phyloP scores from a whole-genome alignment of 495 filamentous ascomycete genomes.

The Tetracladium marchalianum region DNA sequence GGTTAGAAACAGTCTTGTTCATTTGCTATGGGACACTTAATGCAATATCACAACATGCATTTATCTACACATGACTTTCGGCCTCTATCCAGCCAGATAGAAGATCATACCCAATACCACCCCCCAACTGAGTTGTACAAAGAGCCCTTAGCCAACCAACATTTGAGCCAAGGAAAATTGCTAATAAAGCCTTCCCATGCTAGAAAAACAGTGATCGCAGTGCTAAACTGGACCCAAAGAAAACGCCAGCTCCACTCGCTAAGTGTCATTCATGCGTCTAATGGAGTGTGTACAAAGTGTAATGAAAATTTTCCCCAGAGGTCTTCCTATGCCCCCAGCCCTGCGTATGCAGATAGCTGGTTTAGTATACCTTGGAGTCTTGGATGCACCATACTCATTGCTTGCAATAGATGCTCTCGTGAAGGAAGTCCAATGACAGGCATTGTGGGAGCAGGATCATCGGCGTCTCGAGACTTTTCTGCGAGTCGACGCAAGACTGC shows the following conservation, averaged over 20 bases:
- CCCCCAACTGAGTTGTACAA: constrained; percentile 13
- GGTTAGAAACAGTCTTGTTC: background rate
- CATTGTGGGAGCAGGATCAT: constrained; percentile 35
- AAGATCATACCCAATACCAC: constrained; percentile 1
- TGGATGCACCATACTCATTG: constrained; percentile 50
- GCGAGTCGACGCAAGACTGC: constrained; percentile 57
- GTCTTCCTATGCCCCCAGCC: constrained; percentile 37
- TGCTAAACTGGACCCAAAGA: background rate
- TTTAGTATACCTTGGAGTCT: constrained; percentile 48
- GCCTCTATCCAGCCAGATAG: constrained; percentile 7
- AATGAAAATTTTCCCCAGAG: background rate
- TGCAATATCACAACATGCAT: constrained; percentile 9
- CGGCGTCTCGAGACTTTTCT: constrained; percentile 60
- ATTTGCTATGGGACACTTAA: constrained; percentile 1
- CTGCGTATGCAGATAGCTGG: constrained; percentile 63
- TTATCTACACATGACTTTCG: background rate
- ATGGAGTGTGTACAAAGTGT: constrained; percentile 13
- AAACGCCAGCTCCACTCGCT: constrained; percentile 19
- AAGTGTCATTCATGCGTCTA: constrained; percentile 18
- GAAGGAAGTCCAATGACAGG: constrained; percentile 58
- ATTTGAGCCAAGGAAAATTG: constrained; percentile 9
- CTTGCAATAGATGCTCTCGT: constrained; percentile 60
- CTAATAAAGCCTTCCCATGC: constrained; percentile 13
- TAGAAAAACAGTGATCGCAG: constrained; percentile 19
- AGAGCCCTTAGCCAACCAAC: background rate